Evolutionary conservation across 176 grass and related monocot species (phyloP).

Genomic region (Oryza meridionalis): DNA sequence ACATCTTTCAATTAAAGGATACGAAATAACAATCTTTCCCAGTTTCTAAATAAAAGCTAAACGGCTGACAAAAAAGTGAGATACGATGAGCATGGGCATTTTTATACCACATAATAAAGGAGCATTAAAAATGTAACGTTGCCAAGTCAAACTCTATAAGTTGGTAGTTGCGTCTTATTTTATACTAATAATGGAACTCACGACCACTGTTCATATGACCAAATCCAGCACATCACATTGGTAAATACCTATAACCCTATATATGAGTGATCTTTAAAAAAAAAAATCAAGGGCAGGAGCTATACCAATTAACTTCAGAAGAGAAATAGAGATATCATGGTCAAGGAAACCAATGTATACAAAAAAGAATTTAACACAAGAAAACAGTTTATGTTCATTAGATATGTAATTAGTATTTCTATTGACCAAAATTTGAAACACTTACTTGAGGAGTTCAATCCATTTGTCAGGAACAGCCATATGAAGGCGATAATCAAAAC

Average conservation of each 20-base stretch:
- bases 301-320: not conserved
- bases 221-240: too few relatives aligned
- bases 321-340: not conserved
- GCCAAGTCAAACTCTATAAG: not conserved
- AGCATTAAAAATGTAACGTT: not conserved
- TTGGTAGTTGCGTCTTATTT: too few relatives aligned
- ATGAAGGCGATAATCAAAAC: constrained; percentile 89
- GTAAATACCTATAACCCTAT: too few relatives aligned
- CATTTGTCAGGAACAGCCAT: constrained; percentile 95
- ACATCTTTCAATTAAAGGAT: constrained; percentile 3
- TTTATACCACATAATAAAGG: not conserved
- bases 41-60: constrained; percentile 23
- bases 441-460: constrained; percentile 92
- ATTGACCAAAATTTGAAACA: constrained; percentile 26
- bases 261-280: too few relatives aligned
- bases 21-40: not conserved
- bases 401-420: not conserved
- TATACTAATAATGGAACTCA: too few relatives aligned
- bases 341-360: not conserved
- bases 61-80: not conserved
- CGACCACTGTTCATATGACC: too few relatives aligned
- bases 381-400: constrained; percentile 4
- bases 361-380: constrained; percentile 13
- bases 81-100: not conserved
- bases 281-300: not conserved